Conservation (phyloP, 345 rosid species). For the Toxicodendron radicans region DNA sequence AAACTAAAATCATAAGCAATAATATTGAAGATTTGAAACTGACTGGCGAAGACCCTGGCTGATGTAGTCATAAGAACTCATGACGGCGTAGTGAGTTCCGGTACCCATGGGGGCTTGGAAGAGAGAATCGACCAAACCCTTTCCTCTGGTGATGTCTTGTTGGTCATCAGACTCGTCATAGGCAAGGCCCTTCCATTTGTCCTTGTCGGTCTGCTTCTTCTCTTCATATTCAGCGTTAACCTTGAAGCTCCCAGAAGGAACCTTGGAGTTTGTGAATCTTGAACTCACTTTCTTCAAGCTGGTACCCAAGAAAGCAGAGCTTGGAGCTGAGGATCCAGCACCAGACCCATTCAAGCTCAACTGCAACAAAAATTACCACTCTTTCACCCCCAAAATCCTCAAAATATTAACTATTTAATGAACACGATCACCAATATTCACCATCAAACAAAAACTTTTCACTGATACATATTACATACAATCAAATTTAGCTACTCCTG, state of each 20-base stretch:
- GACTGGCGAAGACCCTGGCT: slow-evolving; percentile 78
- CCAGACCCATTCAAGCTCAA: slow-evolving; percentile 75
- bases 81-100: slow-evolving; percentile 83
- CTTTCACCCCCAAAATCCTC: neutral
- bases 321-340: slow-evolving; percentile 56
- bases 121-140: slow-evolving; percentile 86
- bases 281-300: slow-evolving; percentile 67
- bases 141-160: slow-evolving; percentile 93
- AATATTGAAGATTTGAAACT: slow-evolving; percentile 21
- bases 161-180: slow-evolving; percentile 82
- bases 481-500: slow-evolving; percentile 2
- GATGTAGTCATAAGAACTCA: slow-evolving; percentile 83
- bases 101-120: slow-evolving; percentile 82
- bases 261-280: slow-evolving; percentile 37
- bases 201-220: slow-evolving; percentile 58
- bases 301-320: slow-evolving; percentile 68
- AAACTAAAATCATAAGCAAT: neutral
- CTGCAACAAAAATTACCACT: slow-evolving; percentile 36
- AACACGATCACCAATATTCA: neutral
- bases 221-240: slow-evolving; percentile 55
- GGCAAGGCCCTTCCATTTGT: slow-evolving; percentile 78
- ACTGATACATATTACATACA: neutral
- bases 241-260: slow-evolving; percentile 48
- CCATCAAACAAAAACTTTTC: neutral
- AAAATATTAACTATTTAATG: too few species aligned